phyloP scores from a whole-genome alignment of 1,284 basidiomycete genomes.

The Entoloma clypeatum region DNA sequence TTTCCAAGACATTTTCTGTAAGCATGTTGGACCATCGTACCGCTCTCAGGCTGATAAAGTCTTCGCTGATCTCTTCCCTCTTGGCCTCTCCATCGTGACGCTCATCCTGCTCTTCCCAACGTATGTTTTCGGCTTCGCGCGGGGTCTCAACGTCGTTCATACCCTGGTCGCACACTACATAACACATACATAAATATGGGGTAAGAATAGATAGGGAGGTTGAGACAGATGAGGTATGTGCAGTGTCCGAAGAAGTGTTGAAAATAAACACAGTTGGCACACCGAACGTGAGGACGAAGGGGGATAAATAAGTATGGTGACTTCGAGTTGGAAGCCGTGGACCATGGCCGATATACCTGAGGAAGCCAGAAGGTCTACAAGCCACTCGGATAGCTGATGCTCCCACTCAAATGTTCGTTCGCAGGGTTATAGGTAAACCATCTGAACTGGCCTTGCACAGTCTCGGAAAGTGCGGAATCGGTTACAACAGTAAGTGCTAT shows the following conservation, averaged over 20 bases:
- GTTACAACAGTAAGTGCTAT: conserved; percentile 92
- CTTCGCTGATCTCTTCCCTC: conserved; percentile 58
- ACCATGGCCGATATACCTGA: background rate
- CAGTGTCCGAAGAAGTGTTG: too few species aligned
- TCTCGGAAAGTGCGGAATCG: conserved; percentile 88
- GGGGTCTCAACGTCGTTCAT: conserved; percentile 16
- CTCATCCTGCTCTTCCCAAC: conserved; percentile 33
- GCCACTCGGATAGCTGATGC: conserved; percentile 56
- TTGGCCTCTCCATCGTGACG: conserved; percentile 47
- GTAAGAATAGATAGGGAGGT: too few species aligned
- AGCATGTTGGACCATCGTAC: conserved; percentile 1
- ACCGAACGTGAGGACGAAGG: background rate
- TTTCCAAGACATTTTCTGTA: conserved; percentile 2
- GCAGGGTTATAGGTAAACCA: conserved; percentile 84
- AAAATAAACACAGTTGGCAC: too few species aligned
- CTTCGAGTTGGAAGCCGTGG: conserved; percentile 4
- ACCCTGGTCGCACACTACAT: conserved; percentile 1
- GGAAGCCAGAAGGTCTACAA: conserved; percentile 25
- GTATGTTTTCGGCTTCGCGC: conserved; percentile 24
- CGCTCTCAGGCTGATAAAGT: conserved; percentile 24
- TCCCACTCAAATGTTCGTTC: conserved; percentile 77
- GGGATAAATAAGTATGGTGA: background rate
- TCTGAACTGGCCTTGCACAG: conserved; percentile 92
- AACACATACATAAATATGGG: too few species aligned
- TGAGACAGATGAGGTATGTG: too few species aligned